phyloP scores from a whole-genome alignment of 2,329 filamentous ascomycete species.

The Onygenales sp. region DNA sequence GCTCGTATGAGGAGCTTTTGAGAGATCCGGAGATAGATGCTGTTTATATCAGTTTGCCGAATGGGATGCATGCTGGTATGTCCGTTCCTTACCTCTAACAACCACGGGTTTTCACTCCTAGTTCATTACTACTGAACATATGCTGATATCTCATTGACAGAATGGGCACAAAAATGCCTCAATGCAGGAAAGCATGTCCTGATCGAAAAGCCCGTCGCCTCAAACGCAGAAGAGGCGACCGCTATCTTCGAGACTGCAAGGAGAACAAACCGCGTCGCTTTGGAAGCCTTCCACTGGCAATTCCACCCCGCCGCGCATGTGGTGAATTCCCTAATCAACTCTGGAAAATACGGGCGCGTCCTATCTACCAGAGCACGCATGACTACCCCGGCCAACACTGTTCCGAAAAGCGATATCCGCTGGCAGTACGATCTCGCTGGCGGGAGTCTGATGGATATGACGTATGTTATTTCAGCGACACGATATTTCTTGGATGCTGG shows the following conservation, averaged over 20 bases:
- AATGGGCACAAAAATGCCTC: slow-evolving; percentile 35
- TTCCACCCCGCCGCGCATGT: slow-evolving; percentile 34
- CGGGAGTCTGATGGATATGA: slow-evolving; percentile 31
- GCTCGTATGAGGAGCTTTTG: slow-evolving; percentile 16
- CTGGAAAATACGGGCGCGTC: slow-evolving; percentile 23
- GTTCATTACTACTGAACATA: neutral
- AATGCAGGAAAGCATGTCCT: slow-evolving; percentile 21
- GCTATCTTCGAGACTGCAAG: slow-evolving; percentile 32
- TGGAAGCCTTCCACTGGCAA: slow-evolving; percentile 42
- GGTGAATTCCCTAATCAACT: slow-evolving; percentile 26
- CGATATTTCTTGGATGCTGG: slow-evolving; percentile 22
- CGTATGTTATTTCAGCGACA: slow-evolving; percentile 26
- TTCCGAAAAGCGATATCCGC: slow-evolving; percentile 25
- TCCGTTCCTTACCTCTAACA: neutral
- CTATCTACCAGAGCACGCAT: slow-evolving; percentile 19
- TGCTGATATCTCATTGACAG: slow-evolving; percentile 7
- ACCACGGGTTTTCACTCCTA: too few relatives aligned
- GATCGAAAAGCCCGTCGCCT: slow-evolving; percentile 21
- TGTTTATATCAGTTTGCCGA: slow-evolving; percentile 43
- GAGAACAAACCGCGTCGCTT: slow-evolving; percentile 33
- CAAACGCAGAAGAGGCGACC: slow-evolving; percentile 29
- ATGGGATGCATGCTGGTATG: slow-evolving; percentile 19
- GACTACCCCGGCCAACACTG: slow-evolving; percentile 15
- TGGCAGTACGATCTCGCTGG: slow-evolving; percentile 30
- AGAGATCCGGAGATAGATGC: slow-evolving; percentile 31